Evolutionary conservation across 2,329 filamentous ascomycete species (phyloP).

Genomic region (Penicillium sp.): DNA sequence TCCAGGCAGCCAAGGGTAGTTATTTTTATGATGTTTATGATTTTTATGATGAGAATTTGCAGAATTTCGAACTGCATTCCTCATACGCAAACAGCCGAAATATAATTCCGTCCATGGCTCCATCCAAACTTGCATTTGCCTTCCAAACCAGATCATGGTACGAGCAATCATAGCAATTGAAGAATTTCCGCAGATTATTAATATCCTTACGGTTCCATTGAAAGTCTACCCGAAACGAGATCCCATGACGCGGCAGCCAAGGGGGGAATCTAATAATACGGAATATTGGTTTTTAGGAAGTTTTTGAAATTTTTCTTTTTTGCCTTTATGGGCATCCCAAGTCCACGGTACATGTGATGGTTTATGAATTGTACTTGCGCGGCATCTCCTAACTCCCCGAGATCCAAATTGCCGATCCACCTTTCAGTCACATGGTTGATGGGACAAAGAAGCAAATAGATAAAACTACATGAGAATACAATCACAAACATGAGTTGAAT

Average conservation of each 20-base stretch:
- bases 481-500: neutral
- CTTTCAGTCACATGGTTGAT: neutral
- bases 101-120: neutral
- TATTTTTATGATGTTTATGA: neutral
- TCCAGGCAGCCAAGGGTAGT: constrained; percentile 21
- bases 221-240: constrained; percentile 15
- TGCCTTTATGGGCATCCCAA: constrained; percentile 8
- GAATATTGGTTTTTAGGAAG: neutral
- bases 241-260: constrained; percentile 19
- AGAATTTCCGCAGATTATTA: neutral
- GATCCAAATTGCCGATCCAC: neutral
- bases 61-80: neutral
- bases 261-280: neutral
- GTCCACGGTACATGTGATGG: constrained; percentile 17
- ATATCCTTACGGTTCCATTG: neutral
- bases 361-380: neutral
- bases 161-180: neutral
- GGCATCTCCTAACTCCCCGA: constrained; percentile 1
- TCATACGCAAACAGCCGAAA: neutral
- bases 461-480: neutral
- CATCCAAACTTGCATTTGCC: neutral
- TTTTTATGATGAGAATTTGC: neutral
- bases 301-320: neutral
- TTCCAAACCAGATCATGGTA: neutral
- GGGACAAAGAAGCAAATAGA: neutral